Base-by-base conservation (phyloP, 208 protist species). In the Angomonas desouzai region DNA sequence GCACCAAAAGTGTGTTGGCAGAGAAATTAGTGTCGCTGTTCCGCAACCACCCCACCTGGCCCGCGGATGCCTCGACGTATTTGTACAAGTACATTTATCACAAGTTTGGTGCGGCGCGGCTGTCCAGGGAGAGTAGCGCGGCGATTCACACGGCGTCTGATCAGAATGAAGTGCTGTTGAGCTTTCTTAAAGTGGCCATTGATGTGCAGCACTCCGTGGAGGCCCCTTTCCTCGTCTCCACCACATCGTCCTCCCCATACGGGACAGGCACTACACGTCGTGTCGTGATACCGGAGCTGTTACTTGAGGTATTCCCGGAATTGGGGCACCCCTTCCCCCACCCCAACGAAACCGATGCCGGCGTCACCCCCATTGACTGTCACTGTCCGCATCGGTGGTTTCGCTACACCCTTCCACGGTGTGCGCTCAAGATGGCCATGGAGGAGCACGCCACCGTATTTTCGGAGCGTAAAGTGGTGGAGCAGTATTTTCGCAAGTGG, bases 321-420 rank as follows among this genome's bases (percentile, higher is more conserved):
- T 28, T 79, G 1, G 58, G 23, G 29, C 11, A 48, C 56, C 20
- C 40, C 11, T 11, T 13, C n/a, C 25, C 18, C 16, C 9, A 36
- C 9, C 27, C 0, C 4, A 27, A 27, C 40, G 32, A 25, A 6
- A 13, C 7, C 49, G 30, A 7, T 43, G 22, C 16, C 29, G 11
- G 53, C 34, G 38, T 28, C 36, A 36, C 22, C 3, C 60, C 27
- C 18, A 33, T 49, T n/a, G 53, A 62, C n/a, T 59, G 49, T 34
- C 20, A 55, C n/a, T 92, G 83, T 58, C 58, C 47, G 0, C 87
- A 93, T 57, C 58, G 56, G 6, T 93, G 83, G 83, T 81, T 87
- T 59, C 71, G 79, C 1, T 60, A 81, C 40, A 72, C 63, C 18
- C 48, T 93, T 7, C 74, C 81, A 11, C 61, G 63, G 9, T 83